Evolutionary conservation across 139 green algal genomes (phyloP), one percentile per base, ranked within the genome.

Genomic region (Closterium sp.): DNA sequence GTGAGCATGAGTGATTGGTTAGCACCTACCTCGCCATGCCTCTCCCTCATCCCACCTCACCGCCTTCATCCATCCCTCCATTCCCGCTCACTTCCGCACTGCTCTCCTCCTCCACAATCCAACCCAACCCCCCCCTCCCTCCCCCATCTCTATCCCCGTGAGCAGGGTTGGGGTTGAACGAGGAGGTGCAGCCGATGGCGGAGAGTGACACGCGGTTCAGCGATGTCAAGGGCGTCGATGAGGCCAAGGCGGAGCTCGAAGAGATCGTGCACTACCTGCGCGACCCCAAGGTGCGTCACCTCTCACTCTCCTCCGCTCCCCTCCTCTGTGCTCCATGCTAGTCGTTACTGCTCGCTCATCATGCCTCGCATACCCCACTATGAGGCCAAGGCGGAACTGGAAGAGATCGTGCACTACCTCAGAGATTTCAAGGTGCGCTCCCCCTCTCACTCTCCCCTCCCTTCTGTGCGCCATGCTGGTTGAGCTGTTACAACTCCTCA

Each of bases 201-300:
- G 93, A 94, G 45, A 90, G 28, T n/a, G 92, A 79, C 62, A 95
- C 93, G 11, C 95, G 31, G 28, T 98, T 97, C 88, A 94, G 92
- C 79, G 96, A 98, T 91, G 97, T 97, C 34, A 97, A 97, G 94
- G 97, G 98, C 9, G 98, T 97, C 93, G 96, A 98, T 38, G 98
- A 99, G 95, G 97, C 98, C 87, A 99, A 99, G 93, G 96, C 94
- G 29, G 98, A 99, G 96, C 96, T 99, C 86, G 97, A 99, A 94
- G 98, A 99, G 95, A 97, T 99, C n/a, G 98, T 99, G 86, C 96
- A 98, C 50, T 99, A 98, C 93, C 95, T 99, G 86, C 96, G 96
- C 9, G 96, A 98, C 73, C 93, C 93, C 24, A 91, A 93, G 92
- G 92, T 94, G 24, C 45, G 6, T 1, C 45, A 70, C 11, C 1